phyloP scores from a whole-genome alignment of 768 basidiomycete genomes.

The Russula olivacea region DNA sequence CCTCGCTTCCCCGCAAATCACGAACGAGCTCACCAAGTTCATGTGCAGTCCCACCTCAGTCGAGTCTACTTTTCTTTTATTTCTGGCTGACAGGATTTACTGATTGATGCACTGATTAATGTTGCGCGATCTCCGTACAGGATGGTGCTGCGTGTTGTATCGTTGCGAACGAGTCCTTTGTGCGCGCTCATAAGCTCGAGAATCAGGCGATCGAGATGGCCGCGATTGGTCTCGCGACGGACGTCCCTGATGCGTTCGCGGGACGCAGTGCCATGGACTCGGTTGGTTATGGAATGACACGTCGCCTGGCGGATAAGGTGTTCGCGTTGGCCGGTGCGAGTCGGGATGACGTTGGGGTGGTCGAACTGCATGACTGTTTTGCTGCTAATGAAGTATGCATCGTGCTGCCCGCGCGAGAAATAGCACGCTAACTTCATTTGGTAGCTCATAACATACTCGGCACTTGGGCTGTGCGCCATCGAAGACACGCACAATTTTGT shows the following conservation, averaged over 20 bases:
- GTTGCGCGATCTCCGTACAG: constrained; percentile 31
- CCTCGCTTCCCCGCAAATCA: constrained; percentile 59
- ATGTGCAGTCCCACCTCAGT: constrained; percentile 82
- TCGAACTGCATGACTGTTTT: constrained; percentile 87
- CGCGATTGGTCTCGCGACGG: constrained; percentile 58
- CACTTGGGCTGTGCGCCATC: constrained; percentile 60
- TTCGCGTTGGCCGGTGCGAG: constrained; percentile 64
- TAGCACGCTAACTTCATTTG: background rate
- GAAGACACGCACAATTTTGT: constrained; percentile 71
- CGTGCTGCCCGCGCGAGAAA: background rate
- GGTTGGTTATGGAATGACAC: constrained; percentile 76
- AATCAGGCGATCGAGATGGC: constrained; percentile 87
- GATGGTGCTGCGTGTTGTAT: constrained; percentile 74
- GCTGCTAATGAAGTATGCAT: constrained; percentile 64
- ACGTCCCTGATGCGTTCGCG: constrained; percentile 59
- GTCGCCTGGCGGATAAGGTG: constrained; percentile 57
- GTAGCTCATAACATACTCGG: constrained; percentile 77
- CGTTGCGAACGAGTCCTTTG: constrained; percentile 74
- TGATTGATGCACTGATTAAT: background rate
- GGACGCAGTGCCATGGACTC: constrained; percentile 70
- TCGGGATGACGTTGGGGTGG: constrained; percentile 70
- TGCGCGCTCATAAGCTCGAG: constrained; percentile 62
- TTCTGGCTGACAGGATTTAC: background rate
- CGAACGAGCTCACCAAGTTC: constrained; percentile 67
- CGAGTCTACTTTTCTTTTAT: background rate